Base-by-base conservation (phyloP, 2,329 filamentous ascomycete species). In the Cryoendolithus antarcticus region DNA sequence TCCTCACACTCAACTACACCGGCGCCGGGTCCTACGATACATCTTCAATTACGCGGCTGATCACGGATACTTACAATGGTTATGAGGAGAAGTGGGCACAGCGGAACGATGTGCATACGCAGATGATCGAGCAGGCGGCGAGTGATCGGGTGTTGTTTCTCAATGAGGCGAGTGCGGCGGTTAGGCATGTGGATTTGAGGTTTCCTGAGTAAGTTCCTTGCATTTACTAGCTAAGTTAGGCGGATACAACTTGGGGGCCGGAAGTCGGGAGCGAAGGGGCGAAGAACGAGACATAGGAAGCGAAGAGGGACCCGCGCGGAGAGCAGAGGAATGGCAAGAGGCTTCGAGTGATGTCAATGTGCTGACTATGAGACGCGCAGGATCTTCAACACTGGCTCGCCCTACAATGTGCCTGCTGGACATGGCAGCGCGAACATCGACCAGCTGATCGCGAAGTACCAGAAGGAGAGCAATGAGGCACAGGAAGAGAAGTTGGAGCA, bases 371-470 rank as follows among this genome's bases (percentile, higher is more conserved):
- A 19, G 15, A 19, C 15, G 15, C 24, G 21, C 53, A 82, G 77
- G 50, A 63, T 72, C 47, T 72, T 82, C 62, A 80, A 81, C 55
- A 60, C 63, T 13, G 71, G 73, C 38, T 74, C 74, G 2, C 76
- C 76, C 10, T 77, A 67, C 60, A 82, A 82, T 53, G 70, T 80
- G 40, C 62, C 69, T 27, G 74, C 78, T 32, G 78, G 78, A 37
- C 71, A 72, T 45, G 62, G 63, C 34, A 60, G 68, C 40, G 70
- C 69, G 35, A 70, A 78, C 53, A 62, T 82, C 49, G 71, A 71
- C 54, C 57, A 67, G 38, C 64, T 80, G 40, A 72, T 77, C 43
- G 71, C 69, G 24, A 75, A 80, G 61, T 82, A 79, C 56, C 63
- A 76, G 58, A 69, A 70, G 52, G 54, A 72, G 52, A 70, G 74